Evolutionary conservation across 805 yeast species (phyloP).

Genomic region (Yarrowia sp.): DNA sequence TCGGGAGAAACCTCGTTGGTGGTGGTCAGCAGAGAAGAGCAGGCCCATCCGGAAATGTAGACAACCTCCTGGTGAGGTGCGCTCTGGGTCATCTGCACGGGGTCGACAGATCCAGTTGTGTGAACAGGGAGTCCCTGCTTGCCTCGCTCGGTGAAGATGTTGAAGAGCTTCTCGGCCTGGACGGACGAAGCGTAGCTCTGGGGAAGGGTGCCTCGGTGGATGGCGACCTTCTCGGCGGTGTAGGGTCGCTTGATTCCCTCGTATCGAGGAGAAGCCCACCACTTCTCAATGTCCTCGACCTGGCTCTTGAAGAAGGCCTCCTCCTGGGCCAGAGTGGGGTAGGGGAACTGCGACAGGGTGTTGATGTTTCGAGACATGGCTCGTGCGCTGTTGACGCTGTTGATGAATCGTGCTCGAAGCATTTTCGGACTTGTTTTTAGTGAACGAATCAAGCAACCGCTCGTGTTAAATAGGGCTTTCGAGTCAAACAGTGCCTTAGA

Average conservation of each 20-base stretch:
- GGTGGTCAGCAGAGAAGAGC: constrained; percentile 61
- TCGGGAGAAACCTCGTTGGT: constrained; percentile 71
- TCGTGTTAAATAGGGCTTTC: constrained; percentile 33
- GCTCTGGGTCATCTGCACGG: constrained; percentile 66
- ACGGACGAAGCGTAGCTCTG: constrained; percentile 55
- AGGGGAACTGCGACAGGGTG: constrained; percentile 50
- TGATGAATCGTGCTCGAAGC: constrained; percentile 37
- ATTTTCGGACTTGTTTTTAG: not conserved
- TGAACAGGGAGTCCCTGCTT: constrained; percentile 57
- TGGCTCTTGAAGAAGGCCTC: constrained; percentile 49
- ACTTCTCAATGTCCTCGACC: constrained; percentile 52
- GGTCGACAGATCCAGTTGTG: constrained; percentile 68
- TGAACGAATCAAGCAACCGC: constrained; percentile 20
- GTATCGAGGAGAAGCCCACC: constrained; percentile 61
- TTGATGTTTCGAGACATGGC: constrained; percentile 41
- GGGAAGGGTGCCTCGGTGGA: constrained; percentile 59
- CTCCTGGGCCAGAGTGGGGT: constrained; percentile 50
- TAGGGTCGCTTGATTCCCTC: constrained; percentile 60
- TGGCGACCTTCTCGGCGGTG: constrained; percentile 59
- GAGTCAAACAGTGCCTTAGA: constrained; percentile 15
- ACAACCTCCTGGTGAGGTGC: constrained; percentile 60
- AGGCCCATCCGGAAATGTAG: constrained; percentile 70
- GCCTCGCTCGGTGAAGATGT: constrained; percentile 54
- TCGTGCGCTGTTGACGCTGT: constrained; percentile 32
- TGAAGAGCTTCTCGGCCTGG: constrained; percentile 62